Percentiles rank a stretch among this genome's conserved stretches.
These are phyloP conservation scores for Centrapalus pauciflorus DNA, from an alignment of 129 eudicot genomes.

Conservation along the genomic window DNA sequence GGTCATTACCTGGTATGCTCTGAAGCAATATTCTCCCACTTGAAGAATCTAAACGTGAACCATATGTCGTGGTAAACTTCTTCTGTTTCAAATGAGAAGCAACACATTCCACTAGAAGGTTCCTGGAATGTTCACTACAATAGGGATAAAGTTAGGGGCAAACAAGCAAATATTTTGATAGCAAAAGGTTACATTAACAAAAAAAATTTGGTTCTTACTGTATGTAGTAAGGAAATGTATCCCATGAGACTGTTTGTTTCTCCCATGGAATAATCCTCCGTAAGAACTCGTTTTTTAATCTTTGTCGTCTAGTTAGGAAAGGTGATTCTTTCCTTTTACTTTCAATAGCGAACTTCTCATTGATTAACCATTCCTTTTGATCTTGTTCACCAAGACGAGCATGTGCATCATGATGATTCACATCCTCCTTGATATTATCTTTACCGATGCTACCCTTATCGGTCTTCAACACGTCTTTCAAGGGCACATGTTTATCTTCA, in stretches of 20 bases:
- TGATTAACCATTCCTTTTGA: constrained; percentile 87
- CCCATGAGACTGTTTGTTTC: constrained; percentile 83
- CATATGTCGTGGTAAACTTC: constrained; percentile 58
- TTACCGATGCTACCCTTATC: constrained; percentile 36
- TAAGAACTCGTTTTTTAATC: constrained; percentile 74
- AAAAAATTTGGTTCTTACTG: constrained; percentile 59
- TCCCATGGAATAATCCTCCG: constrained; percentile 91
- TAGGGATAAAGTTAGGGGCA: constrained; percentile 12
- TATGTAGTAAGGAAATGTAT: constrained; percentile 76
- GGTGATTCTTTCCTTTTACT: constrained; percentile 80
- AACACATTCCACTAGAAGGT: constrained; percentile 72
- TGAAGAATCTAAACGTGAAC: constrained; percentile 70
- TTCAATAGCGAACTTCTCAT: constrained; percentile 82
- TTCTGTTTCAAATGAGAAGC: constrained; percentile 82
- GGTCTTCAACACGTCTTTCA: constrained; percentile 36
- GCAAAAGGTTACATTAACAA: neutral
- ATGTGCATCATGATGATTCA: constrained; percentile 58
- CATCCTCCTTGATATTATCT: constrained; percentile 28
- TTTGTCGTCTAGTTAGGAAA: constrained; percentile 61
- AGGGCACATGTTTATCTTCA: constrained; percentile 54
- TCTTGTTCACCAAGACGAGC: constrained; percentile 85
- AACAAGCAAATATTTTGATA: neutral
- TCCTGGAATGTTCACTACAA: constrained; percentile 67
- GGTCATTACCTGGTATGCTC: constrained; percentile 76
- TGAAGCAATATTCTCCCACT: constrained; percentile 91